Percentiles rank a stretch among this genome's conserved stretches.
Evolutionary conservation across 108 stramenopile genomes (phyloP).

Genomic region (Skeletonema marinoi): DNA sequence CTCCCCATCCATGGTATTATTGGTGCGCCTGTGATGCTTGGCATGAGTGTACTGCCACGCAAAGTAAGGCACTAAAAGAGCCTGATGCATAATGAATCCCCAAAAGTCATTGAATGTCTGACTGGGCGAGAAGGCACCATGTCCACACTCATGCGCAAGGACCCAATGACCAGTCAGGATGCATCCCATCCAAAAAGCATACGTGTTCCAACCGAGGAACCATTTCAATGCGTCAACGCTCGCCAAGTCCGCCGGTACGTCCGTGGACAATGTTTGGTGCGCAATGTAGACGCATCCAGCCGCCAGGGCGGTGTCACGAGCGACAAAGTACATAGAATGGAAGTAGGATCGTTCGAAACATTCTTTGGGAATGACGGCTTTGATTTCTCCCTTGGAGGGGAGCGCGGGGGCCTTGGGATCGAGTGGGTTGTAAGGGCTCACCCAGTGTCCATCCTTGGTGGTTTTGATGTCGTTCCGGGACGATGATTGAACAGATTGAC

Average conservation of each 20-base stretch:
- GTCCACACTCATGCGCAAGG: conserved; percentile 98
- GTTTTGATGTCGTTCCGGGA: conserved; percentile 38
- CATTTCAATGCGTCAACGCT: conserved; percentile 53
- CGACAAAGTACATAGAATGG: conserved; percentile 83
- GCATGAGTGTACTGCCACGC: conserved; percentile 98
- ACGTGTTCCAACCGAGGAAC: conserved; percentile 88
- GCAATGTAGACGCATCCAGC: conserved; percentile 82
- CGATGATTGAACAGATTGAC: conserved; percentile 11
- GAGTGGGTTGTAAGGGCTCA: conserved; percentile 83
- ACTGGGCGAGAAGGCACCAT: conserved; percentile 93
- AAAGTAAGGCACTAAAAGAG: conserved; percentile 98
- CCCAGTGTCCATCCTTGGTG: conserved; percentile 57
- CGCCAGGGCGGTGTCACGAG: conserved; percentile 83
- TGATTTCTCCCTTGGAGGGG: conserved; percentile 90
- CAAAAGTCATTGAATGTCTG: conserved; percentile 94
- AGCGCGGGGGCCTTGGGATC: conserved; percentile 82
- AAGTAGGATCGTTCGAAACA: conserved; percentile 93
- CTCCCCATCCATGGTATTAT: conserved; percentile 97
- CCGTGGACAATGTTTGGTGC: conserved; percentile 72
- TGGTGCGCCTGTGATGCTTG: conserved; percentile 98
- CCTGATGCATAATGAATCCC: conserved; percentile 95
- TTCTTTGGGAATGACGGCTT: conserved; percentile 87
- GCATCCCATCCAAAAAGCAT: conserved; percentile 97
- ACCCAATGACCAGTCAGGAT: conserved; percentile 99
- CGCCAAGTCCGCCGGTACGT: conserved; percentile 61